Percentiles rank a stretch among this genome's conserved stretches.
Conservation (phyloP, 257 asterid genomes). For the Solanum dulcamara region DNA sequence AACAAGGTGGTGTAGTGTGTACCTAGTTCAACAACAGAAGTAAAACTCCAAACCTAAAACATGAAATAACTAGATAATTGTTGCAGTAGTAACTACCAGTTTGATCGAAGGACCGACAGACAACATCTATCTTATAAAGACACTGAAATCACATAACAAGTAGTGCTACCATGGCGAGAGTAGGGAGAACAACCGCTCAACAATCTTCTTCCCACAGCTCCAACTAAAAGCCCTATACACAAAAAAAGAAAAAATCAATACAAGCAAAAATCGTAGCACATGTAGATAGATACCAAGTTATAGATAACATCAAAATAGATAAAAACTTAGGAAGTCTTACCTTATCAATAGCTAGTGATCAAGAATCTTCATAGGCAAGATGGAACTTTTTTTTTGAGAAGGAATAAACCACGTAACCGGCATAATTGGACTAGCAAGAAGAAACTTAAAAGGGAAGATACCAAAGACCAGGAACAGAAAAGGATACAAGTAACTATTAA, state of each 20-base stretch:
- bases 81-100: not conserved
- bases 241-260: not conserved
- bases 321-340: not conserved
- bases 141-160: not conserved
- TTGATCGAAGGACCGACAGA: not conserved
- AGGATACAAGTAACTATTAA: conserved; percentile 17
- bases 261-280: not conserved
- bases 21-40: not conserved
- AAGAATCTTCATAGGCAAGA: not conserved
- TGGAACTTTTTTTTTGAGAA: not conserved
- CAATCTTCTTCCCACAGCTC: not conserved
- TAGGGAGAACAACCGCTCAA: not conserved
- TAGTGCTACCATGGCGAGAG: not conserved
- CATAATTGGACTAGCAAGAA: not conserved
- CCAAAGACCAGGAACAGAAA: conserved; percentile 4
- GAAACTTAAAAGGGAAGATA: not conserved
- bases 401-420: not conserved
- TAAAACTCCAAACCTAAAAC: not conserved
- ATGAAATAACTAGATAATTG: not conserved
- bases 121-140: not conserved
- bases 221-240: not conserved
- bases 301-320: not conserved
- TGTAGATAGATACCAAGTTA: not conserved
- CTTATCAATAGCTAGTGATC: not conserved
- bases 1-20: not conserved